Percentiles rank a stretch among this genome's conserved stretches.
phyloP scores from a whole-genome alignment of 2,329 filamentous ascomycete genomes.

The Leptosphaerulina australis region DNA sequence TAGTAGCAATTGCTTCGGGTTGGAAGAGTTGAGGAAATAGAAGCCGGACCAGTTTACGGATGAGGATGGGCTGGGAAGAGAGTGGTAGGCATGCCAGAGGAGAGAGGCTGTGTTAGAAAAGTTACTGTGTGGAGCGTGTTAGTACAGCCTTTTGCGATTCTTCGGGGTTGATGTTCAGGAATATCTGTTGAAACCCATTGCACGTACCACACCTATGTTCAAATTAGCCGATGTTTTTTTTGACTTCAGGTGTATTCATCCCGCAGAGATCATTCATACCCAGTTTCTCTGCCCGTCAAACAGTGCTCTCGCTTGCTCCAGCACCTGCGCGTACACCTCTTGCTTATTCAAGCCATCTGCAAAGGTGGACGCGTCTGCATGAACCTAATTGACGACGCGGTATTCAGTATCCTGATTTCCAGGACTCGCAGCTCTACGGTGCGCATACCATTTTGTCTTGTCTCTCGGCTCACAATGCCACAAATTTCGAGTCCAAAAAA shows the following conservation, averaged over 20 bases:
- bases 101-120: conserved; percentile 76
- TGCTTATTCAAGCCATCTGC: conserved; percentile 68
- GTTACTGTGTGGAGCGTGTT: conserved; percentile 54
- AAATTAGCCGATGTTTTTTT: neutral
- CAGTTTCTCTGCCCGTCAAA: conserved; percentile 78
- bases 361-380: conserved; percentile 81
- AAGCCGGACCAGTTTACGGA: conserved; percentile 81
- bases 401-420: conserved; percentile 19
- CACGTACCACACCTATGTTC: conserved; percentile 15
- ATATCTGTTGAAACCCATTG: neutral
- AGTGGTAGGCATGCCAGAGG: conserved; percentile 80
- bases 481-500: conserved; percentile 3
- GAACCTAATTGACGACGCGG: conserved; percentile 60
- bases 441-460: conserved; percentile 19
- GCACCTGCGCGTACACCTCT: conserved; percentile 75
- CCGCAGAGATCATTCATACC: conserved; percentile 57
- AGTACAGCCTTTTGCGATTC: neutral
- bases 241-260: neutral
- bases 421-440: conserved; percentile 21
- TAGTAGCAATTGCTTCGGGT: conserved; percentile 66
- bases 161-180: no score
- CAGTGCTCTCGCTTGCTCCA: conserved; percentile 71
- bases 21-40: conserved; percentile 47
- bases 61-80: conserved; percentile 67
- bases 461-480: neutral